Evolutionary conservation across 495 filamentous ascomycete genomes (phyloP), one percentile per base, ranked within the genome.

Genomic region (Neurospora discreta): DNA sequence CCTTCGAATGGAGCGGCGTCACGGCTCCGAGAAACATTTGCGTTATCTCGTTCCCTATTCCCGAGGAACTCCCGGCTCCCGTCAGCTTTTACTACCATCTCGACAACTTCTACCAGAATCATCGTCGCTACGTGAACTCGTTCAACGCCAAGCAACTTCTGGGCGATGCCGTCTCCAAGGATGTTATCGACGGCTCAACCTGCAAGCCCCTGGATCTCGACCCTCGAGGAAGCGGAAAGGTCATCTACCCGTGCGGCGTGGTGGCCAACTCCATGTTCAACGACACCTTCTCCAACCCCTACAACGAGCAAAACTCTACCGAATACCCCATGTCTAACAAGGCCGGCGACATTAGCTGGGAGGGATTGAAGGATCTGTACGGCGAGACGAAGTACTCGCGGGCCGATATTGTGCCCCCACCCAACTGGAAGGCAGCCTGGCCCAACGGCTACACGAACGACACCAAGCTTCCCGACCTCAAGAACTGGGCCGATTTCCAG

Each of bases 21-120:
- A 71, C 74, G 46, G 68, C 42, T 39, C 58, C 71, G 1, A 72
- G 73, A 13, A 44, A 70, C 44, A 71, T 78, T 7, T 99, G 95
- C 86, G 84, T 82, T 1, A 78, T 99, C 10, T 80, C 85, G 41
- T 97, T 98, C 82, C 83, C 87, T 38, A 89, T 98, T 39, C 93
- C 93, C 9, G 87, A 95, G 71, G 82, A 88, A 36, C 87, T 99
- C 75, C 83, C 85, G 11, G 88, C 95, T 0, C 94, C 94, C 5
- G 90, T 98, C 36, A 86, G 92, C 74, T 86, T 97, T 79, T 98
- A 97, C 82, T 99, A 99, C 81, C 91, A 91, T 70, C 88, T 99
- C 46, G 94, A 93, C 52, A 97, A 99, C 81, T 99, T 99, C 84
- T 99, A 98, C 84, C 95, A 99, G 80, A 99, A 99, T 80, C 95